A percentile compares a stretch with the other conserved stretches of the same genome.
Conservation (phyloP, 768 basidiomycete genomes). For the Xerocomellus dryophilus region DNA sequence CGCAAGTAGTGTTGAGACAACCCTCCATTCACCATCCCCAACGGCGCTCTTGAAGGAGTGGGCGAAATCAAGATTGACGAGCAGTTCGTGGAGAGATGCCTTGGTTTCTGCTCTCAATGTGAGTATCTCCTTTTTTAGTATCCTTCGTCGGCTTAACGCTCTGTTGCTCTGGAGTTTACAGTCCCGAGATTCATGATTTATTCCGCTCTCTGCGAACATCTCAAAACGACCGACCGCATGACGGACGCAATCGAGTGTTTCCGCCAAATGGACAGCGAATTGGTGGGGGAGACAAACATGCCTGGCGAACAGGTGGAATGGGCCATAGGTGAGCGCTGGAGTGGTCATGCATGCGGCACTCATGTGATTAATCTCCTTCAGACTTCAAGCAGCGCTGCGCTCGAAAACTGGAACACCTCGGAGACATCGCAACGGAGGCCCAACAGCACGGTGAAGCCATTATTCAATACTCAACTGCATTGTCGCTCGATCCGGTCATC, state of each 20-base stretch:
- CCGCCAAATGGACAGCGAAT: background rate
- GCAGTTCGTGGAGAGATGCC: background rate
- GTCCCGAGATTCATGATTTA: background rate
- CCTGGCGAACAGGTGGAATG: background rate
- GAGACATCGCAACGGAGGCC: background rate
- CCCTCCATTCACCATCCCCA: background rate
- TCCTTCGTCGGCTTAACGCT: background rate
- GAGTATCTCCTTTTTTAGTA: background rate
- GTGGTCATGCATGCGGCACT: background rate
- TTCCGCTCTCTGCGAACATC: background rate
- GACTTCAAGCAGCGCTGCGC: background rate
- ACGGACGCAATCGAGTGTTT: background rate
- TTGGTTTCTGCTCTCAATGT: background rate
- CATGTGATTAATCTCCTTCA: background rate
- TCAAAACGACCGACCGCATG: background rate
- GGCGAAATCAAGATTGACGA: background rate
- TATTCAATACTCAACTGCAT: background rate
- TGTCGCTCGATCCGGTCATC: background rate
- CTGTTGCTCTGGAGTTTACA: background rate
- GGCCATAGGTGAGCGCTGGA: background rate
- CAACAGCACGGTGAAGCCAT: background rate
- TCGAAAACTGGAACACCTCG: background rate
- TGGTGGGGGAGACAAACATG: background rate
- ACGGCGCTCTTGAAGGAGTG: background rate
- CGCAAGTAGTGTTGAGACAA: background rate